These are phyloP conservation scores for Globisporangium middletonii DNA, from an alignment of 352 stramenopile genomes.

Conservation along the genomic window DNA sequence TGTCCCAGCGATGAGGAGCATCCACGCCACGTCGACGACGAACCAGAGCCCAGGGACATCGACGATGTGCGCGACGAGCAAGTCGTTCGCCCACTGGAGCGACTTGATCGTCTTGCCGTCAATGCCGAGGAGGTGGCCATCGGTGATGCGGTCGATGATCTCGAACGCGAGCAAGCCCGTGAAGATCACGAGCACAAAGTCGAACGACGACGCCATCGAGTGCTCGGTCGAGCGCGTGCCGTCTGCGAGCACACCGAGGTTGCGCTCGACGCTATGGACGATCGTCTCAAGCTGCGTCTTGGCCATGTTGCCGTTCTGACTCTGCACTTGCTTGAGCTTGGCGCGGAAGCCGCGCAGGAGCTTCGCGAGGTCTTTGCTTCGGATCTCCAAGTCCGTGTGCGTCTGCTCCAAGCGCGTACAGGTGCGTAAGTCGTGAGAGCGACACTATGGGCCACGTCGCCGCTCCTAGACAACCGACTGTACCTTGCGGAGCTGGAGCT, in stretches of 20 bases:
- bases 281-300: slow-evolving; percentile 65
- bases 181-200: slow-evolving; percentile 91
- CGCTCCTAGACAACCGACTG: slow-evolving; percentile 6
- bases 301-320: slow-evolving; percentile 71
- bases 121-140: slow-evolving; percentile 82
- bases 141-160: slow-evolving; percentile 93
- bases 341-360: slow-evolving; percentile 86
- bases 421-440: background rate
- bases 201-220: slow-evolving; percentile 59
- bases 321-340: slow-evolving; percentile 87
- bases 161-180: slow-evolving; percentile 91
- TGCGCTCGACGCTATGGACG: slow-evolving; percentile 54
- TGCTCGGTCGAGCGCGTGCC: slow-evolving; percentile 61
- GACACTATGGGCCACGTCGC: background rate
- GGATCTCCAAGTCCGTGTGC: slow-evolving; percentile 79
- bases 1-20: slow-evolving; percentile 32
- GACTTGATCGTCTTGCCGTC: slow-evolving; percentile 32
- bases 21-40: slow-evolving; percentile 36
- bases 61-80: slow-evolving; percentile 38
- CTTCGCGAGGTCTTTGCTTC: slow-evolving; percentile 92
- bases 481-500: slow-evolving; percentile 85
- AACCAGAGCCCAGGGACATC: slow-evolving; percentile 43
- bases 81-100: slow-evolving; percentile 48
- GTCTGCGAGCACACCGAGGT: slow-evolving; percentile 52
- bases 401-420: slow-evolving; percentile 21